phyloP scores from a whole-genome alignment of 352 stramenopile genomes.

The Globisporangium carolinianum region DNA sequence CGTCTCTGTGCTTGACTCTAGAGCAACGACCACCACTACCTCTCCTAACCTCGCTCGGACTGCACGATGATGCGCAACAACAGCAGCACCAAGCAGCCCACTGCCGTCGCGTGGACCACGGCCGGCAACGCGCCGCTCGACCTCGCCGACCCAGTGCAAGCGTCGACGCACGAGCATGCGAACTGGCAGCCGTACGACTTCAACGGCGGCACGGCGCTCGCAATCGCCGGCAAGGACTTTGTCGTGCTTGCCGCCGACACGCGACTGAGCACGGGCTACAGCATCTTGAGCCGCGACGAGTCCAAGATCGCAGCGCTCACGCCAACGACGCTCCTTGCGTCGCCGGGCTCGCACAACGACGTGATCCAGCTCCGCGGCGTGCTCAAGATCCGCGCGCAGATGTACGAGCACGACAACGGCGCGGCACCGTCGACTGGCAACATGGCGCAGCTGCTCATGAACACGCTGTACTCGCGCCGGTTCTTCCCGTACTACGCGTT shows the following conservation, averaged over 20 bases:
- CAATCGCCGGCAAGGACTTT: constrained; percentile 94
- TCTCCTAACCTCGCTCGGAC: too few species aligned
- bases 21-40: neutral
- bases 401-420: constrained; percentile 95
- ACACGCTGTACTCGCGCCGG: constrained; percentile 96
- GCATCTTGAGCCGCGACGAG: constrained; percentile 94
- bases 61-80: constrained; percentile 9
- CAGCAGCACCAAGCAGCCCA: constrained; percentile 23
- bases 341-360: constrained; percentile 81
- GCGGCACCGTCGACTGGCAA: constrained; percentile 89
- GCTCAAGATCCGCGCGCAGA: constrained; percentile 74
- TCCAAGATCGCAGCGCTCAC: constrained; percentile 86
- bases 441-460: constrained; percentile 95
- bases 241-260: constrained; percentile 96
- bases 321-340: constrained; percentile 61
- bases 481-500: constrained; percentile 99
- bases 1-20: neutral
- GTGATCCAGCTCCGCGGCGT: constrained; percentile 80
- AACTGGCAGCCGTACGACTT: constrained; percentile 84
- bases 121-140: constrained; percentile 42
- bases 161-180: constrained; percentile 30
- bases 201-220: constrained; percentile 83
- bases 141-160: constrained; percentile 26
- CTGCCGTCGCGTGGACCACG: constrained; percentile 59
- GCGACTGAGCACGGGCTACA: constrained; percentile 95